Evolutionary conservation across 1,284 basidiomycete genomes (phyloP).

Genomic region (Marasmius fiardii): DNA sequence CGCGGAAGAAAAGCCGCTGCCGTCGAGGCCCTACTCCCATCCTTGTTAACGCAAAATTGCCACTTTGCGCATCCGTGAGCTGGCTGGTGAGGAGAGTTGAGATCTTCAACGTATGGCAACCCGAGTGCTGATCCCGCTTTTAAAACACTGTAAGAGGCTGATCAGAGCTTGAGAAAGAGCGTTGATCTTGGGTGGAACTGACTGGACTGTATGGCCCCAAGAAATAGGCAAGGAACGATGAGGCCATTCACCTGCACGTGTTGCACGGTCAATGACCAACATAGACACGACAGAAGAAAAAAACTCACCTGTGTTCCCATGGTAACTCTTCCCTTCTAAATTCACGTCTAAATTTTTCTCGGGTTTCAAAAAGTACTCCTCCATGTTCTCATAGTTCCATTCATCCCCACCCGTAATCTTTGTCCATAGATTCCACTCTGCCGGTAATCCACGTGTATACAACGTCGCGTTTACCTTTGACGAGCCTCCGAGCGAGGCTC

Average conservation of each 20-base stretch:
- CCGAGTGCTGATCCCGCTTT: conserved; percentile 12
- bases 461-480: conserved; percentile 33
- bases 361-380: conserved; percentile 27
- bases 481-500: conserved; percentile 36
- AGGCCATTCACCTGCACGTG: background rate
- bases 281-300: background rate
- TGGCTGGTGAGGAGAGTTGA: conserved; percentile 17
- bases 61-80: conserved; percentile 10
- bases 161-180: background rate
- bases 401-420: conserved; percentile 20
- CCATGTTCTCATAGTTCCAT: conserved; percentile 27
- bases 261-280: background rate
- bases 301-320: background rate
- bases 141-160: conserved; percentile 2
- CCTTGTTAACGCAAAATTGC: conserved; percentile 19
- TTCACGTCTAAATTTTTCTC: conserved; percentile 15
- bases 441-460: conserved; percentile 25
- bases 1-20: conserved; percentile 21
- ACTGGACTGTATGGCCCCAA: background rate
- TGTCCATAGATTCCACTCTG: conserved; percentile 28
- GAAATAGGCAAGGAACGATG: background rate
- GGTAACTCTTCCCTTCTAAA: background rate
- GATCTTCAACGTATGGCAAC: conserved; percentile 15
- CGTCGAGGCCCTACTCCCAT: conserved; percentile 15
- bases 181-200: background rate